Evolutionary conservation across 164 flowering plant genomes (phyloP).

Genomic region (Akebia trifoliata): DNA sequence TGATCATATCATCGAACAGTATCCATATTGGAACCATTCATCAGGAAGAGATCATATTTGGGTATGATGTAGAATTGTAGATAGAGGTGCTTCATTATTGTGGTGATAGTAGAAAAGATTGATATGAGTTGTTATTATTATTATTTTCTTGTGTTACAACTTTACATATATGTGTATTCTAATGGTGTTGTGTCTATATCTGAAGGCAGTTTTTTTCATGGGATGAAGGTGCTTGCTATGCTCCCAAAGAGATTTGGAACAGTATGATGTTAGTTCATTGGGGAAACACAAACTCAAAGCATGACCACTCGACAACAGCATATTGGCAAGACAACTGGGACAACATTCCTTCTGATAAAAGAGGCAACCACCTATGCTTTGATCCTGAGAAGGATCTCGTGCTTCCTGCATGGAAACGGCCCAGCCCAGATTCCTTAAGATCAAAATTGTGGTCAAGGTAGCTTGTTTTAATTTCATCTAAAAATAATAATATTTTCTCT

Average conservation of each 20-base stretch:
- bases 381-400: conserved; percentile 94
- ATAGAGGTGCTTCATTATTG: conserved; percentile 5
- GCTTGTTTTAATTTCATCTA: conserved; percentile 13
- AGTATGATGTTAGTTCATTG: conserved; percentile 99
- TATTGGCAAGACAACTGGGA: conserved; percentile 96
- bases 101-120: no score
- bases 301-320: conserved; percentile 93
- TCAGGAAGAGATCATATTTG: conserved; percentile 96
- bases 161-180: conserved; percentile 11
- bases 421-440: conserved; percentile 45
- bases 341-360: conserved; percentile 49
- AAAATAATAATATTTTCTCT: no score
- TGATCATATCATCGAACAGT: conserved; percentile 56
- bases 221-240: conserved; percentile 99
- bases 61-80: no score
- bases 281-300: conserved; percentile 97
- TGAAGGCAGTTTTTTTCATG: conserved; percentile 92
- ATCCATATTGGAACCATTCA: conserved; percentile 87
- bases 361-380: conserved; percentile 91
- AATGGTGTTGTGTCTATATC: conserved; percentile 24
- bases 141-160: background rate
- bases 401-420: conserved; percentile 95
- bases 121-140: no score
- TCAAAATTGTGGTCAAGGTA: conserved; percentile 77
- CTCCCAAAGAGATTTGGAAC: conserved; percentile 98